Percentiles rank a stretch among this genome's conserved stretches.
These are phyloP conservation scores for Neocallimastix lanati DNA, from an alignment of 192 early-diverging fungal genomes.

Conservation along the genomic window DNA sequence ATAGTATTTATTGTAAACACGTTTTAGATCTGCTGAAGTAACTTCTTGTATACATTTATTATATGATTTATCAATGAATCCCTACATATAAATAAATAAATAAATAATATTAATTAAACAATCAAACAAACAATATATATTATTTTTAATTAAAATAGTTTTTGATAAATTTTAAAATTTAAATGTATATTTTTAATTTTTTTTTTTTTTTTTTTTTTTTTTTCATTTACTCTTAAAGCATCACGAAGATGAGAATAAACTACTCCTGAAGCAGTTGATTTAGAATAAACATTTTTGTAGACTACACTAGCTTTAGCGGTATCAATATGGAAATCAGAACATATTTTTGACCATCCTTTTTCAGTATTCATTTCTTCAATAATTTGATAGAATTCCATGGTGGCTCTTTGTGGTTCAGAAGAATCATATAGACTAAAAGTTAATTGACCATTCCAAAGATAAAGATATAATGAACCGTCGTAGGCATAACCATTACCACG, in stretches of 20 bases:
- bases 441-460: conserved; percentile 34
- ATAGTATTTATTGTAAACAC: conserved; percentile 38
- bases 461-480: conserved; percentile 32
- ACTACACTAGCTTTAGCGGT: conserved; percentile 23
- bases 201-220: too few relatives aligned
- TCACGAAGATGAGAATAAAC: conserved; percentile 4
- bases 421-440: conserved; percentile 21
- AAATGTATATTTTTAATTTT: too few relatives aligned
- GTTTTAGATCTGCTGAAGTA: conserved; percentile 18
- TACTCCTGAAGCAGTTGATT: conserved; percentile 16
- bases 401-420: conserved; percentile 20
- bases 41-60: conserved; percentile 26
- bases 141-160: too few relatives aligned
- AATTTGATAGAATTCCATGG: conserved; percentile 22
- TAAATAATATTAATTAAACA: too few relatives aligned
- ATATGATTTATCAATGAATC: conserved; percentile 18
- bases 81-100: conserved; percentile 13
- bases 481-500: conserved; percentile 63
- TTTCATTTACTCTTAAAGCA: conserved; percentile 10
- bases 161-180: too few relatives aligned
- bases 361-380: conserved; percentile 13
- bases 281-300: conserved; percentile 12
- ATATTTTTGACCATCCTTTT: conserved; percentile 18
- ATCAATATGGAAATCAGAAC: conserved; percentile 18
- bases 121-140: too few relatives aligned